Base-by-base conservation (phyloP, 352 stramenopile genomes). In the Globisporangium splendens region DNA sequence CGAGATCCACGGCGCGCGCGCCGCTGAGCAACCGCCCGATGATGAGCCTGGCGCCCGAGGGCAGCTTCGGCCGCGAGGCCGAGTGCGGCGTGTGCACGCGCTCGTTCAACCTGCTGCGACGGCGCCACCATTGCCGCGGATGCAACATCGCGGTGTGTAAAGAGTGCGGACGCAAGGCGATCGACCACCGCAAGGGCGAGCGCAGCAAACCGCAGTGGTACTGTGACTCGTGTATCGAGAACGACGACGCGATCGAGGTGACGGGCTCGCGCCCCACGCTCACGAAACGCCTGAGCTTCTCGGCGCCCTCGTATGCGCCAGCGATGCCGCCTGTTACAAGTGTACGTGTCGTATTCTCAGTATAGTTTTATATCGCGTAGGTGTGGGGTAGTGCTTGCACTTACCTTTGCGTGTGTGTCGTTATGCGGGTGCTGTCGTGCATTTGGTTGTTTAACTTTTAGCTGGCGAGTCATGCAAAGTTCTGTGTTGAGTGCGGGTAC, bases 121-220 rank as follows among this genome's bases (percentile, higher is more conserved):
- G 86, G 10, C 86, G 86, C 53, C 86, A 95, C 67, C 86, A 93
- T 70, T 95, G 86, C 61, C 86, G 86, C 55, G 77, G 72, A 38
- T 95, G 86, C 64, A 82, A 92, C 70, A 78, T 93, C 58, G 83
- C 85, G 5, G 70, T 95, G 3, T 95, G 85, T 58, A 95, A 93
- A 62, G 83, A 93, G 49, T 95, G 85, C 55, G 83, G 83, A 0
- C 66, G 72, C 59, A 95, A 95, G 63, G 85, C 83, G 24, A 58
- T 95, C 21, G 81, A 92, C 69, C 63, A 73, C 28, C 75, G 73
- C 43, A 76, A 75, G n/a, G 54, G 65, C 10, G 82, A 87, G 43
- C 70, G 80, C 13, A 51, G 54, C 50, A 75, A 79, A 44, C 71
- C 83, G 55, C 85, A 95, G 58, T 95, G 85, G 85, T 89, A 91